These are phyloP conservation scores for Annulohypoxylon moriforme DNA, from an alignment of 495 filamentous ascomycete species.

Conservation along the genomic window DNA sequence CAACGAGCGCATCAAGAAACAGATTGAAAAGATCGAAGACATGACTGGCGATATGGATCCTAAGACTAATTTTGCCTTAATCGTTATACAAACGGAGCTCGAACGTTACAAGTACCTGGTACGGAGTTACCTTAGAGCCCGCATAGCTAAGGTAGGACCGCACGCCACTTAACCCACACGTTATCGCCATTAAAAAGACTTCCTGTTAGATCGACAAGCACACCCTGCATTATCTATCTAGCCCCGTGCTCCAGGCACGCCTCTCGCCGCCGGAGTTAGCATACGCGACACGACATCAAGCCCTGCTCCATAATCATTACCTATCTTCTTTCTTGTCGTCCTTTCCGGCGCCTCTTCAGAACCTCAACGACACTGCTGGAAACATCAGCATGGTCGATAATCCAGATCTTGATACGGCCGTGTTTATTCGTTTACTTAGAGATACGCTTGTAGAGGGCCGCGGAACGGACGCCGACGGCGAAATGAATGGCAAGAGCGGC, in stretches of 20 bases:
- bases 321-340: slow-evolving; percentile 79
- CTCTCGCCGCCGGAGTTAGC: slow-evolving; percentile 79
- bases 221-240: slow-evolving; percentile 69
- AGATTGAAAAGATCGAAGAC: slow-evolving; percentile 79
- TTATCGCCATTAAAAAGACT: slow-evolving; percentile 18
- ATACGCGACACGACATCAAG: slow-evolving; percentile 85
- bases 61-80: slow-evolving; percentile 88
- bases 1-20: slow-evolving; percentile 73
- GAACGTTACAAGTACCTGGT: slow-evolving; percentile 92
- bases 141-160: slow-evolving; percentile 76
- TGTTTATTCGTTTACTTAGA: slow-evolving; percentile 82
- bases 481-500: slow-evolving; percentile 74
- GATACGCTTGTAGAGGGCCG: slow-evolving; percentile 65
- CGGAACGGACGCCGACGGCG: slow-evolving; percentile 68
- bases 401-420: slow-evolving; percentile 82
- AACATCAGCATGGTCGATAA: slow-evolving; percentile 91
- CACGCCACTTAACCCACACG: not conserved
- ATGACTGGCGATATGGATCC: slow-evolving; percentile 84
- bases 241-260: slow-evolving; percentile 55
- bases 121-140: slow-evolving; percentile 82
- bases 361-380: slow-evolving; percentile 89
- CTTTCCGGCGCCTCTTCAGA: slow-evolving; percentile 80
- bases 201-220: slow-evolving; percentile 73
- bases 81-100: slow-evolving; percentile 96
- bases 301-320: slow-evolving; percentile 84